phyloP scores from a whole-genome alignment of 2,329 filamentous ascomycete genomes.

The Penicillium occitanis region DNA sequence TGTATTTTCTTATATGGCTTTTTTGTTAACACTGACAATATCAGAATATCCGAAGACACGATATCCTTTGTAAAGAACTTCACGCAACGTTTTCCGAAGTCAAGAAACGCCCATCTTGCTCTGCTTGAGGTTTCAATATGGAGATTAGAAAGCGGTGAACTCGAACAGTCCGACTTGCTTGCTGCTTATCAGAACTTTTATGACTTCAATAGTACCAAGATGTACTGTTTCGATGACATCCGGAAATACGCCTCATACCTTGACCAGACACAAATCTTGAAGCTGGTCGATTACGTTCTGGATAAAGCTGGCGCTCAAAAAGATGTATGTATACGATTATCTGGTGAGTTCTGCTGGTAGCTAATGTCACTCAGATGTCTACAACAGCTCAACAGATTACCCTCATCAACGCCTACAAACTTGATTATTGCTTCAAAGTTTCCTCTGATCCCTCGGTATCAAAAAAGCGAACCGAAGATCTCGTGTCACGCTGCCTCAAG shows the following conservation, averaged over 20 bases:
- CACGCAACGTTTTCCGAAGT: slow-evolving; percentile 36
- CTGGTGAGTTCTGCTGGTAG: too few relatives aligned
- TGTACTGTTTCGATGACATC: slow-evolving; percentile 49
- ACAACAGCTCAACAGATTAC: slow-evolving; percentile 32
- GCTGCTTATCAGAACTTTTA: slow-evolving; percentile 43
- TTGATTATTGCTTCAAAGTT: slow-evolving; percentile 44
- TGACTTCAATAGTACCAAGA: slow-evolving; percentile 41
- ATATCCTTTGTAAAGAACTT: slow-evolving; percentile 38
- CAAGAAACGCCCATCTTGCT: slow-evolving; percentile 45
- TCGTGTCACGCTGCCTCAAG: slow-evolving; percentile 41
- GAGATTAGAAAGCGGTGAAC: slow-evolving; percentile 29
- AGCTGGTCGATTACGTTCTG: slow-evolving; percentile 32
- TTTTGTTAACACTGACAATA: not conserved
- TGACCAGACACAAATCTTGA: slow-evolving; percentile 28
- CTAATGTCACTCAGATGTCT: slow-evolving; percentile 22
- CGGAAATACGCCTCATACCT: slow-evolving; percentile 35
- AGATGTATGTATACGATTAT: slow-evolving; percentile 26
- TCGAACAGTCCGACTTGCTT: slow-evolving; percentile 36
- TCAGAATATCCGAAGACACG: slow-evolving; percentile 33
- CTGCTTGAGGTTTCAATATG: slow-evolving; percentile 33
- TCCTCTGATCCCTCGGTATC: slow-evolving; percentile 33
- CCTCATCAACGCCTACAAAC: slow-evolving; percentile 45
- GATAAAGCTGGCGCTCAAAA: slow-evolving; percentile 24
- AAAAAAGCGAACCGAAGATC: slow-evolving; percentile 34
- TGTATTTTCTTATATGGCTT: too few relatives aligned